phyloP scores from a whole-genome alignment of 345 rosid species.

The Pseudoturritis turrita region DNA sequence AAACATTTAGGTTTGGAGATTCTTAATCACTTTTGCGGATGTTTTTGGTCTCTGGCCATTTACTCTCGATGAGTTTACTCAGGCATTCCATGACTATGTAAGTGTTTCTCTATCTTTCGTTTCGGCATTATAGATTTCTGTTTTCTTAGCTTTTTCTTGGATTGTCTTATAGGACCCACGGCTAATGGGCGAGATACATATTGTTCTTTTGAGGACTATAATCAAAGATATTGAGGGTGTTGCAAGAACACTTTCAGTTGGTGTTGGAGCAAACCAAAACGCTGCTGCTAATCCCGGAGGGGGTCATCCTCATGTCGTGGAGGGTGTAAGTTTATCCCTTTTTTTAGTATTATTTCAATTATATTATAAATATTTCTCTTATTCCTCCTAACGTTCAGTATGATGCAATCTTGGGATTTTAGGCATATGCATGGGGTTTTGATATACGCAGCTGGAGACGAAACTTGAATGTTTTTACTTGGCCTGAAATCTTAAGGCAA shows the following conservation, averaged over 20 bases:
- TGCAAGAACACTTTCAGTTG: slow-evolving; percentile 46
- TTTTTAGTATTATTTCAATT: background rate
- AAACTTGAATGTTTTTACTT: slow-evolving; percentile 69
- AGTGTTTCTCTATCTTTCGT: slow-evolving; percentile 19
- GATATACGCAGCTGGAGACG: slow-evolving; percentile 73
- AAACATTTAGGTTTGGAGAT: slow-evolving; percentile 72
- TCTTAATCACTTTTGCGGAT: slow-evolving; percentile 75
- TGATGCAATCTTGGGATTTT: background rate
- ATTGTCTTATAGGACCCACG: slow-evolving; percentile 59
- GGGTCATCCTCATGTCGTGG: slow-evolving; percentile 82
- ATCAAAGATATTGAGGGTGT: slow-evolving; percentile 89
- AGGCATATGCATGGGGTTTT: slow-evolving; percentile 97
- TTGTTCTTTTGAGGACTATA: slow-evolving; percentile 61
- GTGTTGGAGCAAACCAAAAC: slow-evolving; percentile 62
- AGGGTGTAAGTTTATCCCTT: slow-evolving; percentile 59
- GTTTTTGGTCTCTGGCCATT: slow-evolving; percentile 92
- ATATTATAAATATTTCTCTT: background rate
- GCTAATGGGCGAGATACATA: slow-evolving; percentile 77
- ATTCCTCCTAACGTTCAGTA: background rate
- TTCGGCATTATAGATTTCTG: background rate
- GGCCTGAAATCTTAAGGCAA: slow-evolving; percentile 94
- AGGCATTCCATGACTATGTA: slow-evolving; percentile 88
- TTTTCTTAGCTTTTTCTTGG: background rate
- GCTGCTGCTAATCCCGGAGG: slow-evolving; percentile 72
- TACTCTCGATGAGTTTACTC: slow-evolving; percentile 85